These are phyloP conservation scores for Neohortaea acidophila DNA, from an alignment of 495 filamentous ascomycete genomes.

Conservation along the genomic window DNA sequence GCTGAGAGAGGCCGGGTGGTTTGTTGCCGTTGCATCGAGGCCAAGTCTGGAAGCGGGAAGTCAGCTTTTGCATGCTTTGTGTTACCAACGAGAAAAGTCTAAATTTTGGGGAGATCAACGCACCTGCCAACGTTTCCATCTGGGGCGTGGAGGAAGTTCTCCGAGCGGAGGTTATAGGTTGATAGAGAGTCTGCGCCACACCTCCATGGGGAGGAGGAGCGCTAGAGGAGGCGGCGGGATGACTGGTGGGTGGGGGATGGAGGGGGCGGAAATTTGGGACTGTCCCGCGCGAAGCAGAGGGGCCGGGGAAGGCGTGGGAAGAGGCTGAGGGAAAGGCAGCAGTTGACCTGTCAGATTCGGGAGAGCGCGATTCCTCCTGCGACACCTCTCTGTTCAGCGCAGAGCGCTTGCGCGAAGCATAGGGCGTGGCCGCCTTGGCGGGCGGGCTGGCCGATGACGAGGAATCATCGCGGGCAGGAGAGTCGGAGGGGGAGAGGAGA, in stretches of 20 bases:
- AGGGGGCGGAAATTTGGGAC: slow-evolving; percentile 14
- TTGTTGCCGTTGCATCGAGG: slow-evolving; percentile 50
- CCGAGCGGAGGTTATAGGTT: slow-evolving; percentile 17
- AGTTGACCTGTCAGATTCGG: slow-evolving; percentile 2
- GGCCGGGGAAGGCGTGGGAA: slow-evolving; percentile 1
- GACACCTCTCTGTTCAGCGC: too few species aligned
- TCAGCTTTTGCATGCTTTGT: too few species aligned
- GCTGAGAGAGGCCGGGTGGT: slow-evolving; percentile 31
- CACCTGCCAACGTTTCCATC: slow-evolving; percentile 48
- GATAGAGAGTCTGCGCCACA: slow-evolving; percentile 4
- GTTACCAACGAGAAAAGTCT: neutral
- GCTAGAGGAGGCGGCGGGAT: slow-evolving; percentile 18
- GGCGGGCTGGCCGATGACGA: slow-evolving; percentile 24
- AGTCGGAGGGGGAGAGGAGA: slow-evolving; percentile 53
- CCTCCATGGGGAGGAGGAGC: slow-evolving; percentile 14
- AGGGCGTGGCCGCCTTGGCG: slow-evolving; percentile 12
- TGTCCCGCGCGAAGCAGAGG: slow-evolving; percentile 11
- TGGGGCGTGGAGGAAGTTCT: slow-evolving; percentile 42
- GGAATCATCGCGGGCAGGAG: slow-evolving; percentile 36
- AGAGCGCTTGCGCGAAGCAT: too few species aligned
- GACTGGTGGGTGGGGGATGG: slow-evolving; percentile 3
- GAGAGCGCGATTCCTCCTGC: slow-evolving; percentile 27
- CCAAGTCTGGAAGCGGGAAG: slow-evolving; percentile 32
- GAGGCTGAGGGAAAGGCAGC: neutral
- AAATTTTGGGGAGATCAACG: slow-evolving; percentile 3